Conservation (phyloP, 2,329 filamentous ascomycete species). For the Amesomyces nigricolor region DNA sequence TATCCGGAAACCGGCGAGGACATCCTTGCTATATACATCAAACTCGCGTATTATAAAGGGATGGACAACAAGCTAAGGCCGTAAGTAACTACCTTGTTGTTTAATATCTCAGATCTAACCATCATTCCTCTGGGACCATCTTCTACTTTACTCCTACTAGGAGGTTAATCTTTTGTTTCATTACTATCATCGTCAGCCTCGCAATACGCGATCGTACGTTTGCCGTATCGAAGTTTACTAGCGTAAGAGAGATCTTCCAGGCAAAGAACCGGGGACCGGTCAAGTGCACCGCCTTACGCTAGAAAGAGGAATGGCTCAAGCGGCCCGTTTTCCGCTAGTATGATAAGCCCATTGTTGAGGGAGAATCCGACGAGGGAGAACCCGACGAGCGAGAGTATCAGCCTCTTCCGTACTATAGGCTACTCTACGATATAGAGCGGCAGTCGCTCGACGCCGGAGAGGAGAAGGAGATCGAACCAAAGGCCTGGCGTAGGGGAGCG, state of each 20-base stretch:
- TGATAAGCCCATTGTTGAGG: neutral
- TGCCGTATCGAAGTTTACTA: conserved; percentile 24
- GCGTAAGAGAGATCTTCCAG: conserved; percentile 19
- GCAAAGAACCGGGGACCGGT: conserved; percentile 17
- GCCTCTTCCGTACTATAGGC: conserved; percentile 27
- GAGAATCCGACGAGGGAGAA: conserved; percentile 3
- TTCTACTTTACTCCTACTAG: conserved; percentile 28
- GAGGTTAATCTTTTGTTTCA: conserved; percentile 26
- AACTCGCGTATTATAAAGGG: neutral
- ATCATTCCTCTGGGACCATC: conserved; percentile 22
- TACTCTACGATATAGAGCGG: conserved; percentile 26
- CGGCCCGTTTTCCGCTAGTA: conserved; percentile 24
- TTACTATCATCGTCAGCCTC: conserved; percentile 23
- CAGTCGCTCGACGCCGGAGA: conserved; percentile 23
- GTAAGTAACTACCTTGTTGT: neutral
- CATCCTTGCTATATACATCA: neutral
- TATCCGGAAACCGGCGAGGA: neutral
- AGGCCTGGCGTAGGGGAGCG: conserved; percentile 21
- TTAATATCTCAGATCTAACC: neutral
- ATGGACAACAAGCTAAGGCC: neutral
- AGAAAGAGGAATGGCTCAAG: conserved; percentile 28
- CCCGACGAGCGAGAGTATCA: conserved; percentile 1
- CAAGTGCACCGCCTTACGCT: conserved; percentile 22
- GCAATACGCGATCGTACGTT: conserved; percentile 27
- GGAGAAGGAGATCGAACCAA: conserved; percentile 10